Evolutionary conservation across 2,329 filamentous ascomycete species (phyloP), one percentile per base, ranked within the genome.

Genomic region (Colletotrichum sp.): DNA sequence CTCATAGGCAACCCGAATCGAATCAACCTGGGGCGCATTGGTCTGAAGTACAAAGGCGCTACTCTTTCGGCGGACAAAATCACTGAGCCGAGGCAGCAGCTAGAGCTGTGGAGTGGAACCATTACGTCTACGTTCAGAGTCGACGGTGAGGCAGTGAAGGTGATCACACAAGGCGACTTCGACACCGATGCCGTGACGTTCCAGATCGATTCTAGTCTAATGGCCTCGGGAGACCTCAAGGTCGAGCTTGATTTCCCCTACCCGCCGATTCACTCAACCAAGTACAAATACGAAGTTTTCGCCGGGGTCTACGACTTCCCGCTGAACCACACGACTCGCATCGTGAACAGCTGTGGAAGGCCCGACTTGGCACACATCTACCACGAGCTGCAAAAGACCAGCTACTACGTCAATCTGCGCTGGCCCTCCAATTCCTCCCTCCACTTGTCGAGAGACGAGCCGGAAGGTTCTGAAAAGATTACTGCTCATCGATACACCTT

Each of bases 1-100:
- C 81, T 91, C 24, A 89, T 89, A 34, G 84, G 85, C n/a, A 88
- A 88, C 60, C 86, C 86, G 0, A 87, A 88, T 28, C 83, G 86
- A 4, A 80, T 88, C 39, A 88, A 88, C 63, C 79, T 88, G 1
- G 86, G 85, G 3, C 83, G 85, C 2, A 84, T 88, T 18, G 86
- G 87, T 1, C 81, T 88, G 6, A 82, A 79, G 24, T 87, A 86
- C 59, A 80, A 81, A 21, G 81, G 79, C 0, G 52, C 75, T 0
- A 83, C 82, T 1, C 79, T 88, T 1, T 78, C 80, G 0, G 79
- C 83, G 8, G 74, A 74, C 3, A 63, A 79, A 1, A 83, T 87
- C 15, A 77, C 79, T 0, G 71, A 82, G 2, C 83, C 82, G 1
- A 57, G 72, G 5, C 86, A 87, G 71, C 80, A 83, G 44, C 79